phyloP scores from a whole-genome alignment of 768 basidiomycete species.

The Suillus fuscotomentosus region DNA sequence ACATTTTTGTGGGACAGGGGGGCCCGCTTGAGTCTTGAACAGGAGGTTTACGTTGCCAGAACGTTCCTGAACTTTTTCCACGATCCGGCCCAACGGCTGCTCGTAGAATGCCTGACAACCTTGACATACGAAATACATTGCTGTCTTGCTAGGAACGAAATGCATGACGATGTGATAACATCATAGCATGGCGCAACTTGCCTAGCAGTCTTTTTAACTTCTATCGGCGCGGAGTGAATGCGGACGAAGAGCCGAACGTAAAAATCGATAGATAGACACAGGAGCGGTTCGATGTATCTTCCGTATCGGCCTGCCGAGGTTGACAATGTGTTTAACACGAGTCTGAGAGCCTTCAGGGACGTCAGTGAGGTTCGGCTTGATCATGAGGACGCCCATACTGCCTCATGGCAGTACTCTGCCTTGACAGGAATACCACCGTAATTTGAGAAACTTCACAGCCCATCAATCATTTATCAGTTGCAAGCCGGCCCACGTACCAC shows the following conservation, averaged over 20 bases:
- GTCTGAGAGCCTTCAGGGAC: constrained; percentile 71
- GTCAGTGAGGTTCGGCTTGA: constrained; percentile 2
- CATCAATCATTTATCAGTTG: neutral
- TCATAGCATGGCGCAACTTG: constrained; percentile 35
- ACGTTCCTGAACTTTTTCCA: constrained; percentile 56
- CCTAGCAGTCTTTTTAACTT: constrained; percentile 84
- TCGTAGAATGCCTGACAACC: constrained; percentile 80
- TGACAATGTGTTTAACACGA: constrained; percentile 85
- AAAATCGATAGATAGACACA: constrained; percentile 95
- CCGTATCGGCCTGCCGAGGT: constrained; percentile 91
- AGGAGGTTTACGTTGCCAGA: constrained; percentile 57
- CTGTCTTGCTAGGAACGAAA: constrained; percentile 64
- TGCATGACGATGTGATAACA: constrained; percentile 7
- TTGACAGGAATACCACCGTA: constrained; percentile 91
- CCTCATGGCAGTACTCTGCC: constrained; percentile 95
- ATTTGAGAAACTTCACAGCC: constrained; percentile 72
- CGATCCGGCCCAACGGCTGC: constrained; percentile 80
- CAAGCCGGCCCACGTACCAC: constrained; percentile 51
- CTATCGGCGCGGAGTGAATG: constrained; percentile 65
- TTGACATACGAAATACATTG: constrained; percentile 80
- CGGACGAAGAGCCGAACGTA: constrained; percentile 92
- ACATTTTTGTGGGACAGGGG: constrained; percentile 66
- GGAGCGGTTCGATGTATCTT: constrained; percentile 82
- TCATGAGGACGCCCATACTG: constrained; percentile 44
- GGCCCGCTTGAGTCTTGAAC: constrained; percentile 75